Conservation (phyloP, 306 rosid species). For the Corylus heterophylla region DNA sequence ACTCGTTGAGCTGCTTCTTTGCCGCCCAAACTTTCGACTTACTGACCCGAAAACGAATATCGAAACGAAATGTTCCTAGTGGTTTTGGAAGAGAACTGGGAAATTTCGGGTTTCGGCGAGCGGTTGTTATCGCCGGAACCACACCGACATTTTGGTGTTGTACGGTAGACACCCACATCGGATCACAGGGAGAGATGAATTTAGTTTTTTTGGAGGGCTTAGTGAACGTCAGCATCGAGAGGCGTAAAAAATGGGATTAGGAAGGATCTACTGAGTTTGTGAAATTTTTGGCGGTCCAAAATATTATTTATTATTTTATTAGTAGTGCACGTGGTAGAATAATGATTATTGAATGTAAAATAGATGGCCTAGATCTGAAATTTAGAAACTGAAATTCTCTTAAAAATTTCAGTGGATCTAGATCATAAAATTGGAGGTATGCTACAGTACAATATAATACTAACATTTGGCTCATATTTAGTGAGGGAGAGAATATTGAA, state of each 20-base stretch:
- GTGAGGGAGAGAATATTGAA: too few relatives aligned
- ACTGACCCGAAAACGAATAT: conserved; percentile 17
- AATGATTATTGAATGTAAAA: too few relatives aligned
- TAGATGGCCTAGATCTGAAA: too few relatives aligned
- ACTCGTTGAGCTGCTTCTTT: conserved; percentile 39
- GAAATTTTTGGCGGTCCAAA: too few relatives aligned
- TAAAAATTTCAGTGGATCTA: too few relatives aligned
- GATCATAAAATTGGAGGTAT: too few relatives aligned
- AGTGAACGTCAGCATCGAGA: neutral
- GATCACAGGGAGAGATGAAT: conserved; percentile 2
- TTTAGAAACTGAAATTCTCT: too few relatives aligned
- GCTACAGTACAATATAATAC: too few relatives aligned
- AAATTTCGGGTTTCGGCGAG: conserved; percentile 11
- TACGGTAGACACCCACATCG: conserved; percentile 38
- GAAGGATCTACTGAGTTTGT: too few relatives aligned
- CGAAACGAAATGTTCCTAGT: conserved; percentile 12
- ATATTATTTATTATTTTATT: too few relatives aligned
- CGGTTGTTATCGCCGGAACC: conserved; percentile 13
- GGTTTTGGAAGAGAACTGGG: neutral
- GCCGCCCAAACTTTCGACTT: conserved; percentile 38
- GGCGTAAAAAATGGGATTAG: neutral
- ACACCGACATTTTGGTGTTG: conserved; percentile 7
- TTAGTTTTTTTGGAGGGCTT: neutral
- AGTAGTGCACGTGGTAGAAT: too few relatives aligned
- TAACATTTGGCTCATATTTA: too few relatives aligned